Evolutionary conservation across 2,329 filamentous ascomycete genomes (phyloP), one percentile per base, ranked within the genome.

Genomic region (Stemphylium lycopersici): DNA sequence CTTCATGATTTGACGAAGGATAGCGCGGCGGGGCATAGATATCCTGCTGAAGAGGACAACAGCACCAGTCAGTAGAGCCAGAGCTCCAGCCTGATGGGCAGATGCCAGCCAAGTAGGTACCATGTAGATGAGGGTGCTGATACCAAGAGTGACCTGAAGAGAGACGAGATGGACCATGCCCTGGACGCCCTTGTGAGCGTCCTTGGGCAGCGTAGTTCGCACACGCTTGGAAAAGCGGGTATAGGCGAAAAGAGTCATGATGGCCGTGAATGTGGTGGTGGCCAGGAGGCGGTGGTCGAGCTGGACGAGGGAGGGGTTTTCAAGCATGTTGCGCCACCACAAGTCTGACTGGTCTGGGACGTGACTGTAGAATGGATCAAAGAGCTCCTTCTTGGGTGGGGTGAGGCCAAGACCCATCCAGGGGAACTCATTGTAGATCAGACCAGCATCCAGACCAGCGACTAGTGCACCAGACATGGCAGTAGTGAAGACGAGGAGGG

Each of bases 371-470:
- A 91, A 96, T 33, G 84, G 81, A 69, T 93, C 88, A 76, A 91
- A 92, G 29, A 98, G 86, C 78, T 98, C 93, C 8, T 85, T 82
- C 69, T 83, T 86, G 0, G 93, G 93, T 1, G 93, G 93, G 0
- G 91, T 83, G 18, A 96, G 79, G 10, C 92, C 91, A 3, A 86
- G 77, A 7, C 95, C 95, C 95, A 99, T 99, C 77, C 85, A 90
- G 6, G 95, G 95, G 75, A 99, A 98, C 76, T 99, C 92, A 75
- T 99, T 99, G 82, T 99, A 99, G 77, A 99, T 98, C 52, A 99
- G 83, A 7, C 95, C 95, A 7, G 95, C 95, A 72, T 99, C 95
- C 12, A 99, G 87, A 29, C 95, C 95, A 6, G 95, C 95, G 29
- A 99, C 95, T 2, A 99, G 84, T 4, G 88, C 93, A 48, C 93